Evolutionary conservation across 306 rosid species (phyloP).

Genomic region (Cucurbita ficifolia): DNA sequence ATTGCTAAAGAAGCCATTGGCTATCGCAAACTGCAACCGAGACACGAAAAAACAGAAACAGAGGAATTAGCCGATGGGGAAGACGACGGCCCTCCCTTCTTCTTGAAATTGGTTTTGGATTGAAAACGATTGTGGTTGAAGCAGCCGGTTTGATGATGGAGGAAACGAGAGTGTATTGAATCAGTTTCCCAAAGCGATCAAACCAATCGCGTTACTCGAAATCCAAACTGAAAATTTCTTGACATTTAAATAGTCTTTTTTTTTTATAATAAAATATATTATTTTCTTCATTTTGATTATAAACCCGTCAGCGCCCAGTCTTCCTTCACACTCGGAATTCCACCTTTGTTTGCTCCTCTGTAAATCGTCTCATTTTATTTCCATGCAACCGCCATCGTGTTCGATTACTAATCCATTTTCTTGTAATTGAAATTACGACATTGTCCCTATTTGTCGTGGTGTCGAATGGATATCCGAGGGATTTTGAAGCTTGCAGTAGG

Average conservation of each 20-base stretch:
- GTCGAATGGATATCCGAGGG: not conserved
- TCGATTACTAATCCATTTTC: not conserved
- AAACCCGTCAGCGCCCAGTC: not conserved
- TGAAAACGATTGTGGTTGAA: not conserved
- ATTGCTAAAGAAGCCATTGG: not conserved
- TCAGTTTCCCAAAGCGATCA: not conserved
- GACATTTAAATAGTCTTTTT: not conserved
- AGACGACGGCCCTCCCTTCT: not conserved
- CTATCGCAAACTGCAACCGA: not conserved
- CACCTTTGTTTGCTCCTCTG: not conserved
- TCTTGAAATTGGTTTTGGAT: not conserved
- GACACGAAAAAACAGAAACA: not conserved
- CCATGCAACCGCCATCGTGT: not conserved
- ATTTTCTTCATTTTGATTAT: not conserved
- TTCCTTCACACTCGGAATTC: no score
- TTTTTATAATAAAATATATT: no score
- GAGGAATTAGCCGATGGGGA: not conserved
- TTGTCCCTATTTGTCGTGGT: not conserved
- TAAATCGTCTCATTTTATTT: not conserved
- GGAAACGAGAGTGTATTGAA: not conserved
- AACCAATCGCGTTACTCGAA: constrained; percentile 4
- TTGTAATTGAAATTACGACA: not conserved
- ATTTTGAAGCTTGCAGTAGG: not conserved
- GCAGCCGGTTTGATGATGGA: not conserved
- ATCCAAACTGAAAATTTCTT: not conserved